Base-by-base conservation (phyloP, 139 green algal species). In the Micractinium sp. region DNA sequence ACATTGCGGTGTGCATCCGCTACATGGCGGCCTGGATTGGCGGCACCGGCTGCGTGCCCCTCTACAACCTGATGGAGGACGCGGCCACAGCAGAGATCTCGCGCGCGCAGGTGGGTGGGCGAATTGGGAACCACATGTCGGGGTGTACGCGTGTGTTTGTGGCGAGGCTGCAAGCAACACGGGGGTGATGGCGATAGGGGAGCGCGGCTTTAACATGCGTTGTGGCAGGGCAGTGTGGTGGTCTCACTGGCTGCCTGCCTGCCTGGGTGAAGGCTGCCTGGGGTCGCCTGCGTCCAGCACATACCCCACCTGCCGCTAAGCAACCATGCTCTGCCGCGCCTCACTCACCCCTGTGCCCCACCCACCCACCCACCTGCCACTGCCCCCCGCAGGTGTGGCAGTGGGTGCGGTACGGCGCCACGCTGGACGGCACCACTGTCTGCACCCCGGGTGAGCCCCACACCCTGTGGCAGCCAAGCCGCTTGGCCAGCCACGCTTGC, bases 51-150 rank as follows among this genome's bases (percentile, higher is more conserved):
- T 92, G 89, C 81, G 89, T 92, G 53, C 89, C 89, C 35, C 95
- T 98, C 75, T 93, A 98, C 94, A 97, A 98, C 91, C 93, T 98
- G 9, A 98, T 98, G 96, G 96, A 98, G 94, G 96, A 98, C 87
- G 96, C 96, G 1, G 96, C 96, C 35, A 98, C 96, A 7, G 96
- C 96, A 18, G 96, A 98, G 92, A 98, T 98, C 91, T 95, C 80
- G n/a, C 85, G 95, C 90, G 39, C 94, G 12, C 90, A 91, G 87
- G 87, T 90, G 41, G 29, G 77, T 2, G 7, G 29, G 56, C 31
- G 53, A 41, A 4, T 9, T n/a, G n/a, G n/a, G n/a, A n/a, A n/a
- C n/a, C n/a, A n/a, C n/a, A n/a, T n/a, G n/a, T n/a, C n/a, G n/a
- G n/a, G n/a, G n/a, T n/a, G n/a, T n/a, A n/a, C n/a, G n/a, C n/a